Base-by-base conservation (phyloP, 2,329 filamentous ascomycete species). In the Penicillium brevicompactum region DNA sequence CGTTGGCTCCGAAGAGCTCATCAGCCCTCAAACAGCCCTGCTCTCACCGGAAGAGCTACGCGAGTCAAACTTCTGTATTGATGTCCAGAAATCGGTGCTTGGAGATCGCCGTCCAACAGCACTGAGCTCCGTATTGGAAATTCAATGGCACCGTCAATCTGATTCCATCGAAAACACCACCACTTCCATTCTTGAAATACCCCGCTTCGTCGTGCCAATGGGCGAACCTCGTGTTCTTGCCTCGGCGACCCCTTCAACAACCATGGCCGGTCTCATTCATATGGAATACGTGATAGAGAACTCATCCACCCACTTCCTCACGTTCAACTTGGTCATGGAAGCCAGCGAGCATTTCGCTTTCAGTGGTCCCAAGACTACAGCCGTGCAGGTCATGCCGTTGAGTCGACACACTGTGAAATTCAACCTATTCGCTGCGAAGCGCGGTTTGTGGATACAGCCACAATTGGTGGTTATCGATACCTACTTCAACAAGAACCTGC, bases 271-370 rank as follows among this genome's bases (percentile, higher is more conserved):
- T 2, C 56, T 78, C 44, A 68, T 78, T 37, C 74, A 84, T 46
- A 74, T 87, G 38, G 75, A 82, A 56, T 89, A 89, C 69, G 91
- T 86, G 3, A 86, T 99, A 53, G 94, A 99, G 75, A 99, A 99
- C 70, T 90, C 92, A 0, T 97, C 93, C 0, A 89, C 87, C 71
- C 94, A 99, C 72, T 95, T 96, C 74, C 83, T 99, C 47, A 96
- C 92, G 0, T 99, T 99, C 75, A 92, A 90, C 30, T 74, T 97
- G 46, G 86, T 82, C 24, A 96, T 99, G 92, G 93, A 99, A 64
- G 89, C 92, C 2, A 93, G 86, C 70, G 91, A 96, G 61, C 85
- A 91, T 50, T 97, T 97, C 74, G 93, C 92, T 0, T 97, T 99
- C 73, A 92, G 90, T 7, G 94, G 94, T 0, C 81, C 90, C 2